phyloP scores from a whole-genome alignment of 352 stramenopile species.

The Pythium folliculosum region DNA sequence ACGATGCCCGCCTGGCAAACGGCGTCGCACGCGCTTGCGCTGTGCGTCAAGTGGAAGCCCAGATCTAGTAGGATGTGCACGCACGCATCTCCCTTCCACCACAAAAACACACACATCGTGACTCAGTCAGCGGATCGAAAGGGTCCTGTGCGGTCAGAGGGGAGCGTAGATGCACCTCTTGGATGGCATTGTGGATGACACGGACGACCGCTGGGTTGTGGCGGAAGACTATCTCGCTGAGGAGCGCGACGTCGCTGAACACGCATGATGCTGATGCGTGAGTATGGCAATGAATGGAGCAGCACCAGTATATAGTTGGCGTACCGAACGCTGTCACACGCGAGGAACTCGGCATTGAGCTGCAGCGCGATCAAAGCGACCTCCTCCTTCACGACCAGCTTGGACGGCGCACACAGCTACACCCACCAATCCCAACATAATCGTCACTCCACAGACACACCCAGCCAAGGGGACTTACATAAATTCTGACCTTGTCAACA shows the following conservation, averaged over 20 bases:
- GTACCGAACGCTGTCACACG: slow-evolving; percentile 10
- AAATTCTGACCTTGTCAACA: not conserved
- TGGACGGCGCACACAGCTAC: slow-evolving; percentile 20
- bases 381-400: slow-evolving; percentile 20
- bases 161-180: slow-evolving; percentile 14
- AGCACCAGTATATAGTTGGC: too few species aligned
- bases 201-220: slow-evolving; percentile 9
- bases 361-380: slow-evolving; percentile 17
- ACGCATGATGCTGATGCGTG: too few species aligned
- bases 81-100: slow-evolving; percentile 17
- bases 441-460: too few species aligned
- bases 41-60: slow-evolving; percentile 21
- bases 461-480: too few species aligned
- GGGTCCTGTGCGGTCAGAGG: too few species aligned
- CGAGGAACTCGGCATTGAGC: slow-evolving; percentile 23
- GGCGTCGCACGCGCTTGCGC: not conserved
- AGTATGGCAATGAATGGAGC: too few species aligned
- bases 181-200: slow-evolving; percentile 14
- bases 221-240: slow-evolving; percentile 4
- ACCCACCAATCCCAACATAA: not conserved
- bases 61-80: slow-evolving; percentile 28
- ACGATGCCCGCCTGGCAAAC: slow-evolving; percentile 19
- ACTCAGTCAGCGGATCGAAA: not conserved
- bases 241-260: slow-evolving; percentile 9
- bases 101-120: too few species aligned